Percentiles rank a stretch among this genome's conserved stretches.
phyloP scores from a whole-genome alignment of 2,329 filamentous ascomycete genomes.

The Epicoccum sorghinum region DNA sequence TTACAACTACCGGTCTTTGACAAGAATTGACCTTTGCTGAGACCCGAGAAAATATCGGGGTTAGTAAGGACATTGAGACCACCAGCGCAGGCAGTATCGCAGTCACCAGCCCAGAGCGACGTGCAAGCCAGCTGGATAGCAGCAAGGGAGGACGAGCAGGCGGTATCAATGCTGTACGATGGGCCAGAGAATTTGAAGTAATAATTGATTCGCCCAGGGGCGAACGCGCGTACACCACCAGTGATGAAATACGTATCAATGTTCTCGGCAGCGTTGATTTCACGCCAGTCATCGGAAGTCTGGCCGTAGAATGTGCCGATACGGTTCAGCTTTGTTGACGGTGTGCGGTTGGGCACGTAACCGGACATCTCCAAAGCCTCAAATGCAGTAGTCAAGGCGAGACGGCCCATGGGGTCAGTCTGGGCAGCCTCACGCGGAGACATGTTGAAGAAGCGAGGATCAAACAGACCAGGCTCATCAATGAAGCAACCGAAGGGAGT shows the following conservation, averaged over 20 bases:
- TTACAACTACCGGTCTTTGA: slow-evolving; percentile 79
- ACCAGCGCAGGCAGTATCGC: slow-evolving; percentile 80
- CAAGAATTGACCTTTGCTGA: slow-evolving; percentile 78
- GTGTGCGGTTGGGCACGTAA: slow-evolving; percentile 73
- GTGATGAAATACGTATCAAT: slow-evolving; percentile 73
- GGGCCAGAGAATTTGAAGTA: slow-evolving; percentile 79
- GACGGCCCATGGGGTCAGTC: slow-evolving; percentile 80
- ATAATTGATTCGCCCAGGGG: slow-evolving; percentile 72
- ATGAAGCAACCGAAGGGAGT: slow-evolving; percentile 79
- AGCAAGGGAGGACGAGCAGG: slow-evolving; percentile 75
- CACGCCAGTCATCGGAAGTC: slow-evolving; percentile 77
- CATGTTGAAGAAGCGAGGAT: slow-evolving; percentile 88
- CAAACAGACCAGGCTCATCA: slow-evolving; percentile 77
- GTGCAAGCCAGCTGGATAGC: slow-evolving; percentile 76
- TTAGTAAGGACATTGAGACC: slow-evolving; percentile 81
- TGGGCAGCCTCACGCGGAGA: slow-evolving; percentile 80
- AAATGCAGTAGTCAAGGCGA: slow-evolving; percentile 77
- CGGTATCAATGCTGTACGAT: slow-evolving; percentile 76
- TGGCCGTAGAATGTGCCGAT: slow-evolving; percentile 78
- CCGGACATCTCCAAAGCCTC: slow-evolving; percentile 83
- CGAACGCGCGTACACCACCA: slow-evolving; percentile 66
- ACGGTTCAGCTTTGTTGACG: slow-evolving; percentile 67
- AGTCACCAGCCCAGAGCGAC: slow-evolving; percentile 75
- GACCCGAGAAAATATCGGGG: slow-evolving; percentile 77
- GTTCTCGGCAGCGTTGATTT: slow-evolving; percentile 74